A percentile compares a stretch with the other conserved stretches of the same genome.
Evolutionary conservation across 2,329 filamentous ascomycete genomes (phyloP).

Genomic region (Sclerotinia nivalis): DNA sequence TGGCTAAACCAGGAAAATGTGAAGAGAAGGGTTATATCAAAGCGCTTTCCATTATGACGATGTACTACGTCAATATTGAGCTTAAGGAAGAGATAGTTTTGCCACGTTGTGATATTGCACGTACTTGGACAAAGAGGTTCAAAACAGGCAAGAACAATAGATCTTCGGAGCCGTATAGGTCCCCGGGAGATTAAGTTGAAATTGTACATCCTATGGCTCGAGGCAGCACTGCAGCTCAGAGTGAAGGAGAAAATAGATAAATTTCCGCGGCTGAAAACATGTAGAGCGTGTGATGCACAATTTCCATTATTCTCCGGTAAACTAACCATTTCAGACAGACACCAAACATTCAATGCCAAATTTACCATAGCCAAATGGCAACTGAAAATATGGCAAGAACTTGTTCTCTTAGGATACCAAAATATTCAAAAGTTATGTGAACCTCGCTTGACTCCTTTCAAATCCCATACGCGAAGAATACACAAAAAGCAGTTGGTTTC

Average conservation of each 20-base stretch:
- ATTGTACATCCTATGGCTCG: neutral
- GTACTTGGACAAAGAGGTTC: neutral
- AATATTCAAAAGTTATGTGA: neutral
- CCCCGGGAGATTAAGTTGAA: slow-evolving; percentile 4
- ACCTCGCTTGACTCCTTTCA: neutral
- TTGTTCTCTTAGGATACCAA: neutral
- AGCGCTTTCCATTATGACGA: neutral
- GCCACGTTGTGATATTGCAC: neutral
- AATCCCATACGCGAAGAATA: neutral
- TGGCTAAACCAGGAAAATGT: neutral
- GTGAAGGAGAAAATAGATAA: neutral
- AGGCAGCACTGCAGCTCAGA: neutral
- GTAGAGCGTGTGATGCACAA: slow-evolving; percentile 1
- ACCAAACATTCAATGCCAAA: neutral
- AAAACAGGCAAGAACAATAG: neutral
- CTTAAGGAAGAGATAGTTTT: neutral
- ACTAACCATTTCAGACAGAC: neutral
- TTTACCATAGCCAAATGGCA: neutral
- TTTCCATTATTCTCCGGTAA: neutral
- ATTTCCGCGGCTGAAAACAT: slow-evolving; percentile 3
- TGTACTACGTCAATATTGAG: slow-evolving; percentile 9
- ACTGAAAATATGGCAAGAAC: neutral
- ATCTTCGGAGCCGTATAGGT: neutral
- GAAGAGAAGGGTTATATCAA: neutral
- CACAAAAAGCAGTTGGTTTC: neutral